Evolutionary conservation across 352 stramenopile species (phyloP), one percentile per base, ranked within the genome.

Genomic region (Pythium coloratum): DNA sequence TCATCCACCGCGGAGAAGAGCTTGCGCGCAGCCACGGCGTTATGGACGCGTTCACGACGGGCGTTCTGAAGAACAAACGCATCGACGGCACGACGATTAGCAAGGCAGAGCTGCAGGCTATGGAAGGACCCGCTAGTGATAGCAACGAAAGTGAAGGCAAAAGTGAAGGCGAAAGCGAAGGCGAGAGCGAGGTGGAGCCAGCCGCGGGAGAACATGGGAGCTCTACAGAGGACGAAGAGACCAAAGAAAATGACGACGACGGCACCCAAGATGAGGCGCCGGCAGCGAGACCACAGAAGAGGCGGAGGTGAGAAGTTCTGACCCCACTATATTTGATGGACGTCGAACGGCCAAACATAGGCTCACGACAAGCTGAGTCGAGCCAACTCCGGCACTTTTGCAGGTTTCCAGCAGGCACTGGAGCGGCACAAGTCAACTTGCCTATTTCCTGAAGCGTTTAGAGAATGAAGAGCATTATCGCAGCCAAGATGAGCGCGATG

Each of bases 61-160:
- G 82, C 14, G 76, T 89, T 33, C 60, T 91, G 28, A 91, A 89
- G 64, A 86, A 89, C 51, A 69, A 77, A 28, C 77, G 82, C 20
- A 86, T 91, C n/a, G 82, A 90, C 63, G 82, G 82, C 12, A 86
- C 80, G 8, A 80, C 80, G 10, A 89, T 89, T 32, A 67, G 59
- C 6, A 87, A 85, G 55, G 70, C 71, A 47, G 77, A 87, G 28
- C 30, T 77, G 1, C 70, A 72, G 28, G 60, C 65, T 1, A 73
- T 58, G 20, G 73, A 83, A 28, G 58, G 55, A 5, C 64, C 66
- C 30, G 74, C 42, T 30, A 70, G 30, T 18, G 36, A 34, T 0
- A 75, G n/a, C 20, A 78, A 32, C 55, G 78, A 60, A 24, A 71
- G 34, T 49, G 58, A 61, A 1, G 49, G 1, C 24, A 50, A 62